Evolutionary conservation across 1,284 basidiomycete species (phyloP), one percentile per base, ranked within the genome.

Genomic region (Bjerkandera adusta): DNA sequence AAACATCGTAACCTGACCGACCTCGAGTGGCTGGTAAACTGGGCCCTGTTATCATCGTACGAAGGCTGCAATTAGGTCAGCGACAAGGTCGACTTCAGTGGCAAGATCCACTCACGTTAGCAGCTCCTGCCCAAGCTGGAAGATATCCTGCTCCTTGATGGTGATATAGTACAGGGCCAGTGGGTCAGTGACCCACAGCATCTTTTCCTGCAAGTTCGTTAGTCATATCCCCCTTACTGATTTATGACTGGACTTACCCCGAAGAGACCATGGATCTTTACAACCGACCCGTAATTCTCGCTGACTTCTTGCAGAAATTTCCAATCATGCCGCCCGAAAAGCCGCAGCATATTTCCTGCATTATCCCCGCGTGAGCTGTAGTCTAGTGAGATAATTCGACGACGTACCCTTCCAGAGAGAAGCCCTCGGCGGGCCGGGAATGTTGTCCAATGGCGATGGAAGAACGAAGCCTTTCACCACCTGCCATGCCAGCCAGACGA

Each of bases 81-180:
- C n/a, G n/a, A n/a, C n/a, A n/a, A n/a, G n/a, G n/a, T n/a, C n/a
- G n/a, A n/a, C n/a, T n/a, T n/a, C n/a, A n/a, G n/a, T n/a, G n/a
- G 6, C 18, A 16, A 27, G 25, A 33, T 22, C 27, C 10, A 38
- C 53, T 18, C 43, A 65, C 61, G 42, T 40, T n/a, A 57, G 48
- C 24, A 54, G 52, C 32, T 35, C 49, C 10, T 10, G 45, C 3
- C 52, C 56, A 44, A 70, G 65, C 51, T 73, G 69, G 45, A 58
- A 66, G 1, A 48, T 42, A 29, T 60, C 48, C 32, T 56, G 64
- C 51, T 64, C 70, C 55, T 73, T 72, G 39, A 73, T 58, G 4
- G 72, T 18, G 16, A 73, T 65, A 36, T 65, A 60, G 36, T 73
- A 62, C 25, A 73, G 45, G 0, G 70, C 68, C 36, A 60, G 62